Percentiles rank a stretch among this genome's conserved stretches.
Evolutionary conservation across 2,329 filamentous ascomycete genomes (phyloP).

Genomic region (Cladophialophora carrionii): DNA sequence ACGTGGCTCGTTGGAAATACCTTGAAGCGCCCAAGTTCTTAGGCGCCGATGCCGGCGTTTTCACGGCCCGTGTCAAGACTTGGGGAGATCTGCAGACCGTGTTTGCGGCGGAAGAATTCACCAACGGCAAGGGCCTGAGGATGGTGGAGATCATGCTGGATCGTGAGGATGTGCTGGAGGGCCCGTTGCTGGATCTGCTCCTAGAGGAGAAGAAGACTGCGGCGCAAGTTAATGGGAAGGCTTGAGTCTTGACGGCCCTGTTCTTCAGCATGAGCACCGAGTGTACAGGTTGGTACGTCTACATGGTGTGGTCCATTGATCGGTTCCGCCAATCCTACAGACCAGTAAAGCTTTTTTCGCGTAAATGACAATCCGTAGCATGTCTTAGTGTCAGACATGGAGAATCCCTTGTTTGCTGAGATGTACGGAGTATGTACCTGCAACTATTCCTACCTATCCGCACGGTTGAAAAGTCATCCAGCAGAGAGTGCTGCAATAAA

Average conservation of each 20-base stretch:
- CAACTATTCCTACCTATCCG: neutral
- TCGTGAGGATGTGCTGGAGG: conserved; percentile 42
- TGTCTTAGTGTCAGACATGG: neutral
- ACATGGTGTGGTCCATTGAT: neutral
- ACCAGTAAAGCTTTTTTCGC: neutral
- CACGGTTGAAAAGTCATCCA: neutral
- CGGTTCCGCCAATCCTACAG: neutral
- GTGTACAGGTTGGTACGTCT: neutral
- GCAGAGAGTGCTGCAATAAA: neutral
- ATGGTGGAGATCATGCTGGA: conserved; percentile 50
- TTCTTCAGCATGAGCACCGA: neutral
- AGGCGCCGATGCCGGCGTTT: conserved; percentile 56
- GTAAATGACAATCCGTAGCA: neutral
- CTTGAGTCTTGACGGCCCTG: too few relatives aligned
- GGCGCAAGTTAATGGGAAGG: neutral
- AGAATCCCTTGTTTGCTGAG: neutral
- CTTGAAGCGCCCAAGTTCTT: conserved; percentile 59
- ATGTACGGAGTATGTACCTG: neutral
- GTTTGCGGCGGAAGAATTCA: conserved; percentile 44
- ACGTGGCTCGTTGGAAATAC: conserved; percentile 75
- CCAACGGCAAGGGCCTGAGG: conserved; percentile 44
- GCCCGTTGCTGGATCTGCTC: conserved; percentile 40
- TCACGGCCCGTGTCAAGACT: conserved; percentile 49
- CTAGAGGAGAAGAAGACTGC: conserved; percentile 38
- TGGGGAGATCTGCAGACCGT: conserved; percentile 53